These are phyloP conservation scores for Acrocalymma vagum DNA, from an alignment of 2,329 filamentous ascomycete species.

Conservation along the genomic window DNA sequence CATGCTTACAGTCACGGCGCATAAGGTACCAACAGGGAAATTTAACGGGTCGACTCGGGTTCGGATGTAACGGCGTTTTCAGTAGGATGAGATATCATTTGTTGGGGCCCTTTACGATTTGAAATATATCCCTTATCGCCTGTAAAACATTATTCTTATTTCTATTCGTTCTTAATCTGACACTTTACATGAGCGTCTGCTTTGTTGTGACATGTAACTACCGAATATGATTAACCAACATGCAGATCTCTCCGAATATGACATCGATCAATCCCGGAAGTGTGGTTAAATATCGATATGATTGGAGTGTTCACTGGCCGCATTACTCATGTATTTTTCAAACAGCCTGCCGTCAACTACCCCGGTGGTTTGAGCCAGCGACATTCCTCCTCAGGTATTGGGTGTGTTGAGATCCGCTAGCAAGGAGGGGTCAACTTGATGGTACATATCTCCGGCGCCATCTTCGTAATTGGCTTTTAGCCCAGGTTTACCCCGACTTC, in stretches of 20 bases:
- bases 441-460: slow-evolving; percentile 2
- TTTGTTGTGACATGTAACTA: too few species aligned
- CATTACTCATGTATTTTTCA: neutral
- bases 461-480: slow-evolving; percentile 11
- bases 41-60: slow-evolving; percentile 1
- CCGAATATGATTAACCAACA: too few species aligned
- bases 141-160: too few species aligned
- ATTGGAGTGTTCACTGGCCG: slow-evolving; percentile 6
- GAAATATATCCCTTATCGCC: slow-evolving; percentile 1
- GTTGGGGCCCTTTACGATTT: neutral
- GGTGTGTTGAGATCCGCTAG: slow-evolving; percentile 2
- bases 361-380: slow-evolving; percentile 1
- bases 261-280: too few species aligned
- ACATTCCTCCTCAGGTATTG: neutral
- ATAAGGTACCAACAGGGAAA: neutral
- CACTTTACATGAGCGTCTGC: too few species aligned
- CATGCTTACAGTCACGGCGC: slow-evolving; percentile 3
- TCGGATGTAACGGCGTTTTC: slow-evolving; percentile 3
- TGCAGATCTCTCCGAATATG: too few species aligned
- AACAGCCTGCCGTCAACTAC: slow-evolving; percentile 1
- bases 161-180: too few species aligned
- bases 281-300: too few species aligned
- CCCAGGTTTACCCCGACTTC: slow-evolving; percentile 11
- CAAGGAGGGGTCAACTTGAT: slow-evolving; percentile 12
- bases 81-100: slow-evolving; percentile 17